A percentile compares a stretch with the other conserved stretches of the same genome.
Conservation (phyloP, 306 rosid species). For the Lathyrus sativus region DNA sequence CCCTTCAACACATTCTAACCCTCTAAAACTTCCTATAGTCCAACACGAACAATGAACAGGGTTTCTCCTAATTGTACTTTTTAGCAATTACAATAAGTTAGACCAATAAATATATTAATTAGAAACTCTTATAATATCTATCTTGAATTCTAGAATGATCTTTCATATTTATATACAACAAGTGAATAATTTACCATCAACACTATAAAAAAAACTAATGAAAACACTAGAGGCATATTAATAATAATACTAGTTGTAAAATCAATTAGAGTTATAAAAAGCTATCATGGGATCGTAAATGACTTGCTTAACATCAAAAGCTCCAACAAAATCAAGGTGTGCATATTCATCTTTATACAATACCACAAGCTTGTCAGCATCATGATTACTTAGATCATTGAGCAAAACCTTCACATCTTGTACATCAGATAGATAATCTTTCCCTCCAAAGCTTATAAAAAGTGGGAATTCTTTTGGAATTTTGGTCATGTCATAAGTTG, state of each 20-base stretch:
- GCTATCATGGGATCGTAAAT: constrained; percentile 60
- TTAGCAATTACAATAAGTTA: too few species aligned
- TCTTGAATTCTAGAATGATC: too few species aligned
- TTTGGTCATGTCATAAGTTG: constrained; percentile 51
- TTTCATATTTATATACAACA: too few species aligned
- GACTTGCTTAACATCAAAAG: constrained; percentile 50
- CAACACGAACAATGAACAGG: too few species aligned
- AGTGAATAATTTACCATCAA: too few species aligned
- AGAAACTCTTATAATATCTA: too few species aligned
- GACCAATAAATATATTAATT: too few species aligned
- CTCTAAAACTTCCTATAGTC: too few species aligned
- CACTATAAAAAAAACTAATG: too few species aligned
- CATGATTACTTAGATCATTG: constrained; percentile 51
- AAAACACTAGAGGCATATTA: too few species aligned
- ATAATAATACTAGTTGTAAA: neutral
- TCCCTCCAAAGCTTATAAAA: constrained; percentile 55
- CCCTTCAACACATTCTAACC: too few species aligned
- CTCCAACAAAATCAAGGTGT: constrained; percentile 64
- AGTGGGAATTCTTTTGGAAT: constrained; percentile 66
- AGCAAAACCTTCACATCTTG: constrained; percentile 58
- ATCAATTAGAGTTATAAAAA: constrained; percentile 42
- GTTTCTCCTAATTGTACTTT: too few species aligned
- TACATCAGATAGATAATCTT: constrained; percentile 51
- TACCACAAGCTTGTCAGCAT: constrained; percentile 47
- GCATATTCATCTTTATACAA: constrained; percentile 54